phyloP scores from a whole-genome alignment of 495 filamentous ascomycete species.

The Eremomyces bilateralis region DNA sequence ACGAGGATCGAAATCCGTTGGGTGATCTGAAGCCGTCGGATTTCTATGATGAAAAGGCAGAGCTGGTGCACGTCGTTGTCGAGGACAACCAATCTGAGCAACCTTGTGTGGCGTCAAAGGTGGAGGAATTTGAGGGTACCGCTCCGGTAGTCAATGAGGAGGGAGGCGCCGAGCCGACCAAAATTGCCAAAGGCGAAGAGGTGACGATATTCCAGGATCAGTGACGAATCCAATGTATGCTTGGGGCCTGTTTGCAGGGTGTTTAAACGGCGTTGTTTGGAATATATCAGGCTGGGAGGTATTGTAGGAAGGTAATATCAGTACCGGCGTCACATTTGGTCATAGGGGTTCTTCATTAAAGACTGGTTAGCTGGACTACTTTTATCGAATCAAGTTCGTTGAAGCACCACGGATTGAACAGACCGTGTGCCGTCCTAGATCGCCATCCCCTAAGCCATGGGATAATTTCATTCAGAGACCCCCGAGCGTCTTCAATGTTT shows the following conservation, averaged over 20 bases:
- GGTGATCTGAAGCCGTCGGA: conserved; percentile 48
- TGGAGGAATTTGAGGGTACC: neutral
- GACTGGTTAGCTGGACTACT: too few species aligned
- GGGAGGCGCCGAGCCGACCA: neutral
- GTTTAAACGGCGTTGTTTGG: neutral
- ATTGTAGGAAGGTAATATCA: too few species aligned
- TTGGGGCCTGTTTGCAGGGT: conserved; percentile 6
- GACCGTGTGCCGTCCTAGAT: too few species aligned
- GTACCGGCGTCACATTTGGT: too few species aligned
- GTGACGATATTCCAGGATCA: neutral
- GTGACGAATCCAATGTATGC: conserved; percentile 1
- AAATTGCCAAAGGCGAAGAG: too few species aligned
- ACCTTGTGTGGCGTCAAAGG: neutral
- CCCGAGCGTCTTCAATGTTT: too few species aligned
- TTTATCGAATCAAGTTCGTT: too few species aligned
- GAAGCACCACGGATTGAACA: too few species aligned
- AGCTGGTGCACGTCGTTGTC: conserved; percentile 32
- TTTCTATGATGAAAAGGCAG: conserved; percentile 48
- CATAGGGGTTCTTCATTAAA: too few species aligned
- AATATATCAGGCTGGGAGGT: too few species aligned
- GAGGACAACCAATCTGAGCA: conserved; percentile 1
- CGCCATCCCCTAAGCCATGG: too few species aligned
- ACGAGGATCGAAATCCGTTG: conserved; percentile 39
- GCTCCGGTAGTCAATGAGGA: neutral
- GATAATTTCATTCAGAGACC: too few species aligned